Conservation (phyloP, 2,329 filamentous ascomycete species). For the Trichoderma sp. region DNA sequence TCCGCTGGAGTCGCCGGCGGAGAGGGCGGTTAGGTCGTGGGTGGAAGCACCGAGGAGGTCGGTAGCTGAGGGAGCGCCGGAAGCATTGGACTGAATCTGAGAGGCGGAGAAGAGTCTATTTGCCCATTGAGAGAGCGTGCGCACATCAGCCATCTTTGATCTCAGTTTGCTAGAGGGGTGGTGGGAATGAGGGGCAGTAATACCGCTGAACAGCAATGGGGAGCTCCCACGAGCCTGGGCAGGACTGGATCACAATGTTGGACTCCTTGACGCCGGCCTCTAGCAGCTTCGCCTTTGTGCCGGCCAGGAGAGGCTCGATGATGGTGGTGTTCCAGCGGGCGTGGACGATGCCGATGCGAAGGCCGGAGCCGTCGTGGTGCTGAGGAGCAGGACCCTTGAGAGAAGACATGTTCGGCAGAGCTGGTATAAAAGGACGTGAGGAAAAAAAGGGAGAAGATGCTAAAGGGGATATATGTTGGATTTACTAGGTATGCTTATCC, state of each 20-base stretch:
- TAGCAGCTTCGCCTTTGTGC: conserved; percentile 74
- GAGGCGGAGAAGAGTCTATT: conserved; percentile 77
- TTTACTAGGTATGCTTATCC: neutral
- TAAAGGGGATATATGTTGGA: neutral
- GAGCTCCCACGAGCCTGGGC: conserved; percentile 92
- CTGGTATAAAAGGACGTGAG: neutral
- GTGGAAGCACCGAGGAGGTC: conserved; percentile 71
- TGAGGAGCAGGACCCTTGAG: conserved; percentile 57
- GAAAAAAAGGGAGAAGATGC: neutral
- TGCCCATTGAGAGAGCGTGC: too few species aligned
- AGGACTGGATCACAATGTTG: conserved; percentile 85
- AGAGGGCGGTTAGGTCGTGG: conserved; percentile 60
- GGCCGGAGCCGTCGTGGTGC: conserved; percentile 63
- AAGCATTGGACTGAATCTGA: conserved; percentile 72
- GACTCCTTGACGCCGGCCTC: conserved; percentile 78
- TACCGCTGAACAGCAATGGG: conserved; percentile 86
- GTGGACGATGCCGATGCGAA: conserved; percentile 93
- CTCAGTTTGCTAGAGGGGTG: neutral
- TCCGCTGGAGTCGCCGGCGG: conserved; percentile 42
- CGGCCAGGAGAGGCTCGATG: conserved; percentile 79
- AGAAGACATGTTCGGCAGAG: conserved; percentile 27
- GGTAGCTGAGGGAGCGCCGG: conserved; percentile 62
- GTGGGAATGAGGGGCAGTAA: conserved; percentile 28
- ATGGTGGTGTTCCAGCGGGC: conserved; percentile 91
- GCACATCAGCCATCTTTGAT: neutral